phyloP scores from a whole-genome alignment of 257 asterid genomes.

The Marsdenia floribunda region DNA sequence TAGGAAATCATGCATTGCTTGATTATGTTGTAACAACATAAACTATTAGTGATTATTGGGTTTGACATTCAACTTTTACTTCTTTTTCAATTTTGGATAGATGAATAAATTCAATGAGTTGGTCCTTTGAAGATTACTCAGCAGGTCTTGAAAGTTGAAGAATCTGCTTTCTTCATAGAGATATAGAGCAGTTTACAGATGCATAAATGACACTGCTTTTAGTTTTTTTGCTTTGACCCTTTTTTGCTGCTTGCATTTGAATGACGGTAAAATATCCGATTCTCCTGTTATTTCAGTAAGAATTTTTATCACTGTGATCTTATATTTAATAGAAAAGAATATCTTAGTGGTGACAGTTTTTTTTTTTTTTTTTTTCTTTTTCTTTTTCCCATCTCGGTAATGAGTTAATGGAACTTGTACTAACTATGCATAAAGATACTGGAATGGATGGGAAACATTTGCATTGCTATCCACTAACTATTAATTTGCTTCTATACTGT shows the following conservation, averaged over 20 bases:
- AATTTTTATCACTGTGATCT: not conserved
- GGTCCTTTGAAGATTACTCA: not conserved
- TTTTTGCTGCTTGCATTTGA: not conserved
- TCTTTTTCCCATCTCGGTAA: not conserved
- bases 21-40: conserved; percentile 1
- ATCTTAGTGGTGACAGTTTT: not conserved
- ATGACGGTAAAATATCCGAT: not conserved
- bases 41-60: not conserved
- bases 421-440: not conserved
- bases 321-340: not conserved
- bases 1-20: conserved; percentile 3
- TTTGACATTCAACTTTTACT: not conserved
- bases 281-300: not conserved
- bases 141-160: not conserved
- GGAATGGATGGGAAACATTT: not conserved
- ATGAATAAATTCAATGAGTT: not conserved
- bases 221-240: not conserved
- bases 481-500: not conserved
- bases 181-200: not conserved
- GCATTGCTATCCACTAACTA: not conserved
- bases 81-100: not conserved
- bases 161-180: not conserved
- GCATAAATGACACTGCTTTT: not conserved
- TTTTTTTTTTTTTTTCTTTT: not conserved
- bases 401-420: not conserved